A percentile compares a stretch with the other conserved stretches of the same genome.
Conservation (phyloP, 2,329 filamentous ascomycete species). For the Byssochlamys sp. region DNA sequence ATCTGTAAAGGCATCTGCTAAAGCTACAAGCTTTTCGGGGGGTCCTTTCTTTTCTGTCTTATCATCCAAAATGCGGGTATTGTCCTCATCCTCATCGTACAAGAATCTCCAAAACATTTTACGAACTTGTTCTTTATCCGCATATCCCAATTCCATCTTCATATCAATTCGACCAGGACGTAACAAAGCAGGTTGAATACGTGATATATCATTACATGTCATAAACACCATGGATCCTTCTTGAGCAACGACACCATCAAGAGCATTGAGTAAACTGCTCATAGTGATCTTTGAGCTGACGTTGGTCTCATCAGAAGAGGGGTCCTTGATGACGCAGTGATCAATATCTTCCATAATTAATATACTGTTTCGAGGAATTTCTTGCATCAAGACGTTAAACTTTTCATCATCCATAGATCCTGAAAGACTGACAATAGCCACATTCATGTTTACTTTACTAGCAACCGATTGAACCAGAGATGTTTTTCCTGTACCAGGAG, state of each 20-base stretch:
- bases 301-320: neutral
- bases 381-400: constrained; percentile 48
- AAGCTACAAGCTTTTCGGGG: too few species aligned
- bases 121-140: too few species aligned
- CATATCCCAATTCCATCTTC: too few species aligned
- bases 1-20: too few species aligned
- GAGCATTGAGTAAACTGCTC: constrained; percentile 70
- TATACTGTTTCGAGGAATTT: constrained; percentile 53
- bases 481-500: constrained; percentile 90
- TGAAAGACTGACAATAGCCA: constrained; percentile 53
- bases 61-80: too few species aligned
- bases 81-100: too few species aligned
- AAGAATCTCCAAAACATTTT: too few species aligned
- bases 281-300: constrained; percentile 51
- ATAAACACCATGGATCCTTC: constrained; percentile 73
- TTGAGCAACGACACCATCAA: constrained; percentile 70
- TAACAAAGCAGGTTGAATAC: constrained; percentile 63
- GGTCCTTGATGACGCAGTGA: constrained; percentile 12
- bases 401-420: constrained; percentile 54
- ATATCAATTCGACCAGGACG: constrained; percentile 61
- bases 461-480: constrained; percentile 17
- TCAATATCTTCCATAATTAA: constrained; percentile 63
- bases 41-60: too few species aligned
- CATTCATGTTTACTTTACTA: constrained; percentile 59
- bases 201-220: constrained; percentile 69